Evolutionary conservation across 2,329 filamentous ascomycete species (phyloP).

Genomic region (Diaporthe helianthi): DNA sequence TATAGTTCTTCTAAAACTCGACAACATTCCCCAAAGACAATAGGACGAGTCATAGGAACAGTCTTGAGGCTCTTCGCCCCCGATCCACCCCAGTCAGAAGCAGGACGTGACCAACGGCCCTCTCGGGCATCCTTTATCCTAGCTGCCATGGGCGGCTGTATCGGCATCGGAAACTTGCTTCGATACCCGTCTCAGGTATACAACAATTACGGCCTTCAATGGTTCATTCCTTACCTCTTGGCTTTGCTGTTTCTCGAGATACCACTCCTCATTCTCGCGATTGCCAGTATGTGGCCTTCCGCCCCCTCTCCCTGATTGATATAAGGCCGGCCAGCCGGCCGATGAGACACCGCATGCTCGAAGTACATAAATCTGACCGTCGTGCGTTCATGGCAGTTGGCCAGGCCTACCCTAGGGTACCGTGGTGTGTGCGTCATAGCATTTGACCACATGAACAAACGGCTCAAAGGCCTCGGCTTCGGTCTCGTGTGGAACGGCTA

Average conservation of each 20-base stretch:
- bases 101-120: neutral
- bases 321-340: too few species aligned
- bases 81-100: neutral
- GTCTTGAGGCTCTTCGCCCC: neutral
- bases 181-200: conserved; percentile 7
- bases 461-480: conserved; percentile 1
- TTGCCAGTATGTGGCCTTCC: neutral
- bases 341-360: neutral
- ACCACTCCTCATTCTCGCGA: conserved; percentile 3
- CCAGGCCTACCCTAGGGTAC: neutral
- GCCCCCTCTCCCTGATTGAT: too few species aligned
- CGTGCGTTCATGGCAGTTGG: neutral
- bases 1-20: too few species aligned
- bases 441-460: conserved; percentile 1
- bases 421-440: neutral
- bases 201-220: conserved; percentile 2
- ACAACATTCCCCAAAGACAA: neutral
- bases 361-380: neutral
- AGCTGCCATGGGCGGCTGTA: conserved; percentile 5
- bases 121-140: neutral
- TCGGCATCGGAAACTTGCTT: conserved; percentile 1
- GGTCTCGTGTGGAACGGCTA: conserved; percentile 7
- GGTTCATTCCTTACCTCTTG: neutral
- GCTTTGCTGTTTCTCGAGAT: neutral
- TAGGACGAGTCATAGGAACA: neutral